These are phyloP conservation scores for Punica granatum DNA, from an alignment of 345 rosid species.

Conservation along the genomic window DNA sequence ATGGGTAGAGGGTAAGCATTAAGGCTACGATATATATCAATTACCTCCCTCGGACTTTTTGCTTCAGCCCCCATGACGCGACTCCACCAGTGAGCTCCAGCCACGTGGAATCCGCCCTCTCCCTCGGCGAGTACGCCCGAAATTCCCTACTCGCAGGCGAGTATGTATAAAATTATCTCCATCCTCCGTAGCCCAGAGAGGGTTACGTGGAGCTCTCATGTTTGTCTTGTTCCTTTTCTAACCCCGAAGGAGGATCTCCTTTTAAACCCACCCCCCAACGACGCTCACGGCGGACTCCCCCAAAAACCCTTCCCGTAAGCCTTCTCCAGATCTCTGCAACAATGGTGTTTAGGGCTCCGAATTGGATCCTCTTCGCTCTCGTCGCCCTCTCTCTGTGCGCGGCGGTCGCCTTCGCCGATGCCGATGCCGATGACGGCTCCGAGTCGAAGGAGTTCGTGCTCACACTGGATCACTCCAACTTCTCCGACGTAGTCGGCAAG, in stretches of 20 bases:
- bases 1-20: no score
- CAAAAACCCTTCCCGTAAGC: background rate
- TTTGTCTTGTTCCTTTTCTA: conserved; percentile 11
- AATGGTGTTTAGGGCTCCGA: conserved; percentile 38
- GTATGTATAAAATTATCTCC: background rate
- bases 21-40: no score
- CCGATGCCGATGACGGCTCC: conserved; percentile 15
- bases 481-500: conserved; percentile 64
- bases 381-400: conserved; percentile 20
- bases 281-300: background rate
- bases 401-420: conserved; percentile 34
- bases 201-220: conserved; percentile 13
- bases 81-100: conserved; percentile 3
- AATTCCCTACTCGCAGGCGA: background rate
- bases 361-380: conserved; percentile 29
- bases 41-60: no score
- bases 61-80: conserved; percentile 17
- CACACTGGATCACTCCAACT: conserved; percentile 82
- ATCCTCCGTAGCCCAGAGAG: no score
- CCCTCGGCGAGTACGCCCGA: conserved; percentile 7
- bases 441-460: conserved; percentile 69
- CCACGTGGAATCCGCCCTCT: conserved; percentile 30
- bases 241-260: conserved; percentile 2
- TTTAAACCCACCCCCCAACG: conserved; percentile 4
- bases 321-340: background rate